These are phyloP conservation scores for Epichloe sylvatica DNA, from an alignment of 2,329 filamentous ascomycete genomes.

Conservation along the genomic window DNA sequence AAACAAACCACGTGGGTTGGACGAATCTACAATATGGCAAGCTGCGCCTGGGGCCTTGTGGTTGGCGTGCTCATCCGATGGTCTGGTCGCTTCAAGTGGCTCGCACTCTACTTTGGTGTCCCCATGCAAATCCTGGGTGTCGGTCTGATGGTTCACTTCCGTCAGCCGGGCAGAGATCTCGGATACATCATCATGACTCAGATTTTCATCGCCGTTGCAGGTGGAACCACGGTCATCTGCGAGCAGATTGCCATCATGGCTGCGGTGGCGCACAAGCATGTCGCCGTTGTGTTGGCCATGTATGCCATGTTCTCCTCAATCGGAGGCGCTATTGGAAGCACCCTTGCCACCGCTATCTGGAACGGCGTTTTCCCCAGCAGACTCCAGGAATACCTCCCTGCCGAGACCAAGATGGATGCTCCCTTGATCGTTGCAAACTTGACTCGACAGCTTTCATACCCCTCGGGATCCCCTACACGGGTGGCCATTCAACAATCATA, in stretches of 20 bases:
- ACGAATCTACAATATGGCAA: conserved; percentile 38
- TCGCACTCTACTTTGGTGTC: conserved; percentile 24
- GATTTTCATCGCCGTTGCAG: conserved; percentile 38
- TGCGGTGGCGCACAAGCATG: conserved; percentile 37
- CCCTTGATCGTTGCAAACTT: too few relatives aligned
- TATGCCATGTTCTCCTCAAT: conserved; percentile 30
- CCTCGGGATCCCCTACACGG: too few relatives aligned
- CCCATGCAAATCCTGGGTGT: conserved; percentile 42
- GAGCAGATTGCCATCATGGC: conserved; percentile 46
- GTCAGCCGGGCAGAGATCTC: conserved; percentile 25
- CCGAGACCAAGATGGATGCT: too few relatives aligned
- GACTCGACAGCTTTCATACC: too few relatives aligned
- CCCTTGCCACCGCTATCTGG: conserved; percentile 29
- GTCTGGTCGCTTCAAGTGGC: conserved; percentile 35
- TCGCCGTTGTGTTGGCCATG: conserved; percentile 35
- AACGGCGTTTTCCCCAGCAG: conserved; percentile 23
- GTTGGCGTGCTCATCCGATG: conserved; percentile 32
- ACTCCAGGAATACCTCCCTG: background rate
- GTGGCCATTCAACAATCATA: background rate
- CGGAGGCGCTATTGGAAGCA: conserved; percentile 31
- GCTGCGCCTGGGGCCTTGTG: conserved; percentile 32
- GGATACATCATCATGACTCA: conserved; percentile 39
- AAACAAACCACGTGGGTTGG: conserved; percentile 30
- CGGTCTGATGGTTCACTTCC: conserved; percentile 24
- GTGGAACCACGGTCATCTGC: conserved; percentile 38